Conservation (phyloP, 2,329 filamentous ascomycete genomes). For the Claviceps citrina region DNA sequence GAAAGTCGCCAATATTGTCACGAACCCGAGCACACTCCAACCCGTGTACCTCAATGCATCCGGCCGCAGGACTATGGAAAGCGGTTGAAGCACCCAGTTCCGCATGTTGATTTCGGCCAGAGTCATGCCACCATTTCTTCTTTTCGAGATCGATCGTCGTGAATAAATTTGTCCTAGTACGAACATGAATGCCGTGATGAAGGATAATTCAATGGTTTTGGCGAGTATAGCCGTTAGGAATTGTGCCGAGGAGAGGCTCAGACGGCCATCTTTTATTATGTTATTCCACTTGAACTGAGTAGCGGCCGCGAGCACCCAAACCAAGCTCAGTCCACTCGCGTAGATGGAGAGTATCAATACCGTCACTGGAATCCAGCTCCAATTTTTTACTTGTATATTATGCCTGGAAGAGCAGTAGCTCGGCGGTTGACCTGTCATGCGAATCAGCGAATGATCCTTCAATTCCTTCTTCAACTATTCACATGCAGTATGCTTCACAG, state of each 20-base stretch:
- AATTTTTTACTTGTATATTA: conserved; percentile 18
- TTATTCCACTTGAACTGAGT: no score
- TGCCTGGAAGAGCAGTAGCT: conserved; percentile 18
- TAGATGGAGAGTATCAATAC: conserved; percentile 40
- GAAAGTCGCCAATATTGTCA: conserved; percentile 49
- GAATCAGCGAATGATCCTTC: background rate
- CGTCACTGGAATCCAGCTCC: conserved; percentile 34
- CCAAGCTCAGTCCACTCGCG: conserved; percentile 45
- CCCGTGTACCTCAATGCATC: conserved; percentile 49
- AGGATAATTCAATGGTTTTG: conserved; percentile 63
- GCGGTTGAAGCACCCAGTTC: conserved; percentile 58
- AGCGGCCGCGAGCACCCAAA: conserved; percentile 52
- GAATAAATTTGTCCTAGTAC: conserved; percentile 62
- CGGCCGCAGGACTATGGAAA: conserved; percentile 55
- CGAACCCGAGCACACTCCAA: conserved; percentile 44
- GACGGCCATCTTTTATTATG: no score
- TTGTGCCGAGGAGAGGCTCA: conserved; percentile 49
- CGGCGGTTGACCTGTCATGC: conserved; percentile 13
- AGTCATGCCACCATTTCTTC: conserved; percentile 51
- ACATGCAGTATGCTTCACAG: background rate
- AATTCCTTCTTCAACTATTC: no score
- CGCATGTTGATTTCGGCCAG: conserved; percentile 68
- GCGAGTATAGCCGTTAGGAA: conserved; percentile 54
- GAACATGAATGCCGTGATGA: conserved; percentile 61
- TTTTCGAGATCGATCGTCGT: conserved; percentile 47